Conservation (phyloP, 768 basidiomycete species). For the Candolleomyces eurysporus region DNA sequence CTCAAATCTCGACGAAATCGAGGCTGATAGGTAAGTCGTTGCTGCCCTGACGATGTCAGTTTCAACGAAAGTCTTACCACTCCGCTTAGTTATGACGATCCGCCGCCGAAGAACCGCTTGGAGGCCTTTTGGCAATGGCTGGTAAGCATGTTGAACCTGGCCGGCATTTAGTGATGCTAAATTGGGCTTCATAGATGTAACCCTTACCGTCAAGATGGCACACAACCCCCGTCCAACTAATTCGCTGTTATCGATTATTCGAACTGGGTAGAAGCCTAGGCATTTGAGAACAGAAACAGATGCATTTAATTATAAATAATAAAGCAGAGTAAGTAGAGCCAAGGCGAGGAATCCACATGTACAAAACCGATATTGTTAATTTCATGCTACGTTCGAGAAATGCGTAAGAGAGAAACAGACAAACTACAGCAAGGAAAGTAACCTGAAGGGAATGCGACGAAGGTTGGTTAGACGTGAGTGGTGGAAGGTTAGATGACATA, state of each 20-base stretch:
- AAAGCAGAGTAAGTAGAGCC: slow-evolving; percentile 6
- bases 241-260: no score
- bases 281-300: background rate
- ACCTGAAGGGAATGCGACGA: no score
- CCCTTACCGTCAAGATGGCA: no score
- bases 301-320: slow-evolving; percentile 1
- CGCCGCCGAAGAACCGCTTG: slow-evolving; percentile 60
- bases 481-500: background rate
- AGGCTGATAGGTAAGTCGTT: slow-evolving; percentile 52
- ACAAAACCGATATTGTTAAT: slow-evolving; percentile 4
- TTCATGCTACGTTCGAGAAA: background rate
- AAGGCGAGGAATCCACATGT: slow-evolving; percentile 5
- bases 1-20: slow-evolving; percentile 64
- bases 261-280: no score
- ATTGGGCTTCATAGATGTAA: no score
- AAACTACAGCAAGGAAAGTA: background rate
- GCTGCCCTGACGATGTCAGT: background rate
- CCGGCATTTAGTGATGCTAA: no score
- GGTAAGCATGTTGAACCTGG: slow-evolving; percentile 42
- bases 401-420: background rate
- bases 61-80: background rate
- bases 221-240: no score
- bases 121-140: slow-evolving; percentile 81
- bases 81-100: slow-evolving; percentile 55
- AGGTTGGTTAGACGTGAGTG: background rate